Conservation (phyloP, 75 land plant genomes). For the Chamaecyparis obtusa region DNA sequence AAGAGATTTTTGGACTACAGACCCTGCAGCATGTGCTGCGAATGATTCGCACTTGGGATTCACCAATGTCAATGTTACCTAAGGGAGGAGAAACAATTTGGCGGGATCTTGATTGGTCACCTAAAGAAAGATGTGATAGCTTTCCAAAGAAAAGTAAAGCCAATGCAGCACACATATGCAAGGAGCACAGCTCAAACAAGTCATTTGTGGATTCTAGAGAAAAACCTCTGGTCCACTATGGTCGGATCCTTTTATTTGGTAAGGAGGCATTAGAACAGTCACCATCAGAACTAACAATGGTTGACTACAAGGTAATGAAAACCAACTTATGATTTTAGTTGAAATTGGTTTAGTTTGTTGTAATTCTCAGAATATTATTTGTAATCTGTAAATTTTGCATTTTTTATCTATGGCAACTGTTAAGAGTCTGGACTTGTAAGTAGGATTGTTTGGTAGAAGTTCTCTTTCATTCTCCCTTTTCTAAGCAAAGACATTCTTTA, state of each 20-base stretch:
- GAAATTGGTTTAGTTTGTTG: neutral
- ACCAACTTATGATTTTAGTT: neutral
- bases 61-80: conserved; percentile 69
- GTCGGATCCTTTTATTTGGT: conserved; percentile 67
- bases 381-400: neutral
- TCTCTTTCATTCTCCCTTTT: neutral
- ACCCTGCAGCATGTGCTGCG: conserved; percentile 68
- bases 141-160: conserved; percentile 15
- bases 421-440: neutral
- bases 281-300: conserved; percentile 24
- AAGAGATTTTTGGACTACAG: conserved; percentile 65
- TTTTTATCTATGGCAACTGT: neutral
- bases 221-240: conserved; percentile 47
- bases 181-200: conserved; percentile 13
- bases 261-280: conserved; percentile 42
- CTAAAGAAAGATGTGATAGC: conserved; percentile 63
- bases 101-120: conserved; percentile 78
- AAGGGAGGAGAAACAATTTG: conserved; percentile 80
- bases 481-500: neutral
- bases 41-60: conserved; percentile 76
- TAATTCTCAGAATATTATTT: neutral
- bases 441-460: neutral
- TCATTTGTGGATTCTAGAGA: conserved; percentile 20
- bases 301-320: conserved; percentile 30
- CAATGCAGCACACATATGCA: neutral